Percentiles rank a stretch among this genome's conserved stretches.
These are phyloP conservation scores for Tolypocladium amazonense DNA, from an alignment of 2,329 filamentous ascomycete species.

Conservation along the genomic window DNA sequence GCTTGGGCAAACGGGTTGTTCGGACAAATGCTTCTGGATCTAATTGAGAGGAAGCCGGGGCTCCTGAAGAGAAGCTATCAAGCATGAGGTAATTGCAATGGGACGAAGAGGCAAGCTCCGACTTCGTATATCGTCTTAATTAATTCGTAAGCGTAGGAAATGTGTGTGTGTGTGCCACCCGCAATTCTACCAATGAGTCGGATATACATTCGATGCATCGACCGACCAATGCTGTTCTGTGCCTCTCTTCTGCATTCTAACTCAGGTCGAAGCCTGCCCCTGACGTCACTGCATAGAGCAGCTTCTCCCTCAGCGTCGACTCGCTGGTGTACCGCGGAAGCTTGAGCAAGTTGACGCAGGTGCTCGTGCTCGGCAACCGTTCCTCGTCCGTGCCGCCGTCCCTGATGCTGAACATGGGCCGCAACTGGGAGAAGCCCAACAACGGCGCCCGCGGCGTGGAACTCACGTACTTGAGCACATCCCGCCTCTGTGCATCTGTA, in stretches of 20 bases:
- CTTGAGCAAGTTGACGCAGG: constrained; percentile 91
- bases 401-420: constrained; percentile 79
- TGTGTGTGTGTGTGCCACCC: not conserved
- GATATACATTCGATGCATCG: not conserved
- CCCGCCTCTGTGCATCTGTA: constrained; percentile 64
- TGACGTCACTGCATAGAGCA: constrained; percentile 81
- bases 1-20: constrained; percentile 87
- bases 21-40: constrained; percentile 68
- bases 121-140: not conserved
- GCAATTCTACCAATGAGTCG: constrained; percentile 2
- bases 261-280: constrained; percentile 88
- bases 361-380: constrained; percentile 84
- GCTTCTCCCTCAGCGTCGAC: constrained; percentile 59
- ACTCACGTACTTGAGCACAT: constrained; percentile 92
- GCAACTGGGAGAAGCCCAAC: constrained; percentile 77
- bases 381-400: constrained; percentile 55
- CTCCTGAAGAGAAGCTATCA: constrained; percentile 44
- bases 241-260: constrained; percentile 18
- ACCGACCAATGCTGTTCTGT: constrained; percentile 5
- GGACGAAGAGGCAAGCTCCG: not conserved
- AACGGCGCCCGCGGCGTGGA: constrained; percentile 84
- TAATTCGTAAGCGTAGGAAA: not conserved
- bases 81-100: constrained; percentile 1
- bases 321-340: constrained; percentile 69
- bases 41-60: constrained; percentile 62